Percentiles rank a stretch among this genome's conserved stretches.
phyloP scores from a whole-genome alignment of 2,329 filamentous ascomycete genomes.

The Cladosporium sp. region DNA sequence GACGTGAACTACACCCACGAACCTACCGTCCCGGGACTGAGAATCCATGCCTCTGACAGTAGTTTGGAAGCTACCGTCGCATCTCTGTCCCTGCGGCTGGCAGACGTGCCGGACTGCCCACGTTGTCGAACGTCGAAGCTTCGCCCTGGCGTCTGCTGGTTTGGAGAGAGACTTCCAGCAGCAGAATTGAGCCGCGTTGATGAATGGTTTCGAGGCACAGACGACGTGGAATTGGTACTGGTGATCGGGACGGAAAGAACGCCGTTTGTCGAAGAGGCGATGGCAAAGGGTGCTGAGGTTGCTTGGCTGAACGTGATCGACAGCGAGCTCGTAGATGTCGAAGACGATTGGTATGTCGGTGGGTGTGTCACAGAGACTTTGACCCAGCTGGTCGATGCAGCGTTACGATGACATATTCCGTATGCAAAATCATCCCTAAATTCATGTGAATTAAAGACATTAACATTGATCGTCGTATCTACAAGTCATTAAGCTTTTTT shows the following conservation, averaged over 20 bases:
- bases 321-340: background rate
- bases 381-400: background rate
- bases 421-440: background rate
- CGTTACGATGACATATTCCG: background rate
- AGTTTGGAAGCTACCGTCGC: background rate
- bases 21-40: background rate
- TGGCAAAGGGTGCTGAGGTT: background rate
- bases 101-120: background rate
- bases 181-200: background rate
- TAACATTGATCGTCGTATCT: background rate
- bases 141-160: background rate
- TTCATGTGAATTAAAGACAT: background rate
- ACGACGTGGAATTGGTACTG: background rate
- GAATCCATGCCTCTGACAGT: background rate
- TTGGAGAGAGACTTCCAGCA: background rate
- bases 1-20: background rate
- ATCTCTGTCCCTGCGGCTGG: background rate
- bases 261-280: background rate
- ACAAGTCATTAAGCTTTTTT: background rate
- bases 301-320: constrained; percentile 1
- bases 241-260: background rate
- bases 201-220: background rate
- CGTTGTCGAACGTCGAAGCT: background rate
- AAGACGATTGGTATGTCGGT: background rate
- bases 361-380: background rate